phyloP scores from a whole-genome alignment of 106 monocot genomes.

The Dendrobium officinale region DNA sequence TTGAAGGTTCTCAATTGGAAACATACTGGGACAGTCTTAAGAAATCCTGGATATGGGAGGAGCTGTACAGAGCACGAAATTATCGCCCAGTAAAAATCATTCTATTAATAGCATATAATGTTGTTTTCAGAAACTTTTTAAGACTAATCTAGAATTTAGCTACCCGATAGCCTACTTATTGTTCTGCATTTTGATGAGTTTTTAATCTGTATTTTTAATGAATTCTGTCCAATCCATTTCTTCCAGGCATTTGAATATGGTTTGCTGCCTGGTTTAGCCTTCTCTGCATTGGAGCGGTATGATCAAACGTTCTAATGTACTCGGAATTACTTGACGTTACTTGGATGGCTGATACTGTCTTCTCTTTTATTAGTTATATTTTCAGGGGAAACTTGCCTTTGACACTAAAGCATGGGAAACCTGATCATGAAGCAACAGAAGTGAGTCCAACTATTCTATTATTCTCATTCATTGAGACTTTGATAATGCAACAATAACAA shows the following conservation, averaged over 20 bases:
- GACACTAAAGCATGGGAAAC: conserved; percentile 86
- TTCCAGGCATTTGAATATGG: conserved; percentile 92
- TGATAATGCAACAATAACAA: not conserved
- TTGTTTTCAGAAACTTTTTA: not conserved
- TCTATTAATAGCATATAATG: not conserved
- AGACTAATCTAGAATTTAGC: not conserved
- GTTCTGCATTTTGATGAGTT: not conserved
- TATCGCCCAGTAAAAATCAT: conserved; percentile 66
- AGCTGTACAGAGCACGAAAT: conserved; percentile 79
- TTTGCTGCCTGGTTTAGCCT: conserved; percentile 75
- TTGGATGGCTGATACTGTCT: conserved; percentile 6
- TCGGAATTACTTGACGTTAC: not conserved
- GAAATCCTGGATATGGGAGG: conserved; percentile 96
- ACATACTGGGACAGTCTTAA: conserved; percentile 71
- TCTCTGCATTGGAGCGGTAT: conserved; percentile 91
- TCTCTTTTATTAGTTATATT: conserved; percentile 41
- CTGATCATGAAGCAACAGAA: conserved; percentile 93
- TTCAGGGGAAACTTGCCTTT: conserved; percentile 53
- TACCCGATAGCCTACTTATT: not conserved
- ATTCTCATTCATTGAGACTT: not conserved
- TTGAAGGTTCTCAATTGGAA: conserved; percentile 73
- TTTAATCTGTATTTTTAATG: not conserved
- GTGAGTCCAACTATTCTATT: conserved; percentile 29
- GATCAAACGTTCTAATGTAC: conserved; percentile 1
- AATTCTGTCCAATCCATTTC: not conserved